phyloP scores from a whole-genome alignment of 106 monocot genomes.

The Dendrobium nobile region DNA sequence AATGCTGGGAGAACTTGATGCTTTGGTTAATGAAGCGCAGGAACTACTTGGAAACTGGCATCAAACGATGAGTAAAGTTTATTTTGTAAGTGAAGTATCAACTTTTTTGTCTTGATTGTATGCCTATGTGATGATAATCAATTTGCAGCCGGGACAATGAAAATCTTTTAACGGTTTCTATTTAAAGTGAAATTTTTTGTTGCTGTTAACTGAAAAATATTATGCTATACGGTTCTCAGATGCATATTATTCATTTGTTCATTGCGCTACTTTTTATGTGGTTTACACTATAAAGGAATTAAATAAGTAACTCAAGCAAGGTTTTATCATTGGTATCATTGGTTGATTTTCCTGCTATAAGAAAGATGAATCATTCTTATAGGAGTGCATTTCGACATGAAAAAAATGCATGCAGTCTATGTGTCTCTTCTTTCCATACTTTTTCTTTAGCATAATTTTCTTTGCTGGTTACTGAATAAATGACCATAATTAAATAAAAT shows the following conservation, averaged over 20 bases:
- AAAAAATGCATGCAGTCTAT: too few species aligned
- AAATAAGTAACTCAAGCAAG: too few species aligned
- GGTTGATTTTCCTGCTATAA: too few species aligned
- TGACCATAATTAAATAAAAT: too few species aligned
- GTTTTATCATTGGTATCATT: too few species aligned
- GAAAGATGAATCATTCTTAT: too few species aligned
- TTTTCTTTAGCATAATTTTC: too few species aligned
- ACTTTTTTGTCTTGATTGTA: not conserved
- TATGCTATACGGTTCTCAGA: not conserved
- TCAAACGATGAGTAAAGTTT: slow-evolving; percentile 7
- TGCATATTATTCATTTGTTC: not conserved
- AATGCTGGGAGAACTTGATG: slow-evolving; percentile 46
- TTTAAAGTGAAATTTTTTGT: not conserved
- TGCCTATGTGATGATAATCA: not conserved
- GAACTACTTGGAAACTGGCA: slow-evolving; percentile 64
- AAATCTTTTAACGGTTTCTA: not conserved
- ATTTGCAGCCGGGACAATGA: too few species aligned
- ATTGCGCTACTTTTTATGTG: not conserved
- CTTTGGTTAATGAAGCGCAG: slow-evolving; percentile 34
- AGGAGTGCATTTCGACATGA: too few species aligned
- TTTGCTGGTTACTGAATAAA: too few species aligned
- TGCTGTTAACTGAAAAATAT: not conserved
- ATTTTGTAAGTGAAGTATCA: slow-evolving; percentile 47
- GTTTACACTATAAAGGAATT: not conserved
- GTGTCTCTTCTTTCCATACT: too few species aligned